These are phyloP conservation scores for Limonomyces culmigenus DNA, from an alignment of 1,284 basidiomycete species.

Conservation along the genomic window DNA sequence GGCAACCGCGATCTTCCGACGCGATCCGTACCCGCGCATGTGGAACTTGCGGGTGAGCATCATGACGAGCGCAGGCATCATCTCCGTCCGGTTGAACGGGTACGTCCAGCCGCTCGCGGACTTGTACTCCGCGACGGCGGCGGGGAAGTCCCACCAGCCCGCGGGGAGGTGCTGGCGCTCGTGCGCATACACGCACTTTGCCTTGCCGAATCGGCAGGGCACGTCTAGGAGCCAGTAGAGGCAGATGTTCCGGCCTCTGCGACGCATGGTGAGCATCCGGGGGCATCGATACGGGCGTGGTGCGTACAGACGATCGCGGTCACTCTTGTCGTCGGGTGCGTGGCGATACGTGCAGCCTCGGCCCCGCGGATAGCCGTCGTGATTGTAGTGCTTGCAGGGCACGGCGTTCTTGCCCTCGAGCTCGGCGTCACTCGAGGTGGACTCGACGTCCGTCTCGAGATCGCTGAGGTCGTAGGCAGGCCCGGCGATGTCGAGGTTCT, in stretches of 20 bases:
- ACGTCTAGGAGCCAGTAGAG: conserved; percentile 15
- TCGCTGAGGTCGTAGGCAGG: conserved; percentile 4
- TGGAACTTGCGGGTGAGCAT: background rate
- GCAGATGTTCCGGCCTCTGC: conserved; percentile 21
- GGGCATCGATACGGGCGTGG: conserved; percentile 2
- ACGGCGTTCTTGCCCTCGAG: conserved; percentile 31
- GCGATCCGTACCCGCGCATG: background rate
- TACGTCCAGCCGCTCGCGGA: background rate
- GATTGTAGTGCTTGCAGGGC: conserved; percentile 36
- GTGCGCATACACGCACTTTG: conserved; percentile 20
- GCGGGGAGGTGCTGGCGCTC: conserved; percentile 13
- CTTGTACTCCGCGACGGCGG: background rate
- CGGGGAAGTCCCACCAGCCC: conserved; percentile 15
- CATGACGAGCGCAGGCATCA: background rate
- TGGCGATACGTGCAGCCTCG: conserved; percentile 25
- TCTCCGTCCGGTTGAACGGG: too few species aligned
- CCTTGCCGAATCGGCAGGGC: conserved; percentile 17
- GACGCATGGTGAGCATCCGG: background rate
- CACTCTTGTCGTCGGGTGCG: conserved; percentile 31
- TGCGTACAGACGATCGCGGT: conserved; percentile 30
- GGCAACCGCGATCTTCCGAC: background rate
- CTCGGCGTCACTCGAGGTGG: conserved; percentile 29
- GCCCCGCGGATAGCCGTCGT: conserved; percentile 23
- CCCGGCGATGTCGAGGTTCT: too few species aligned
- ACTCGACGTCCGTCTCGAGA: conserved; percentile 13